Base-by-base conservation (phyloP, 768 basidiomycete species). In the Termitomyces sp. region DNA sequence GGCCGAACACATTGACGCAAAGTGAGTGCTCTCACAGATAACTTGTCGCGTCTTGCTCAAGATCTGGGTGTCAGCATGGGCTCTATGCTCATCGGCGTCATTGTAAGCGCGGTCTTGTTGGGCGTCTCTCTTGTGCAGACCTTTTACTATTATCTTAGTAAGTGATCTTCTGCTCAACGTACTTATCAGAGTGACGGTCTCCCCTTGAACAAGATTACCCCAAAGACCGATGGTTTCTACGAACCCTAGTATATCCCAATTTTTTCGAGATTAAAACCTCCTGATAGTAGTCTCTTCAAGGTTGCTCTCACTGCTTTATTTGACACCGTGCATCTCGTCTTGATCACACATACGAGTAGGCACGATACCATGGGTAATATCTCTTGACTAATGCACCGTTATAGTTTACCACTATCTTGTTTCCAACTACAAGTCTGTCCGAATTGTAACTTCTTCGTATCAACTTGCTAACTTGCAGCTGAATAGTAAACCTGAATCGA, bases 261-360 rank as follows among this genome's bases (percentile, higher is more conserved):
- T 29, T 4, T 29, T 2, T 12, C 25, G n/a, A 29, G n/a, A 17
- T 53, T 17, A 7, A 12, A 31, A 12, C 17, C 14, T 42, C 45
- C 17, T 67, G 32, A 46, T 31, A 29, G 6, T 6, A 45, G 6
- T 45, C 8, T 52, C 20, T 34, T 42, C 45, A 52, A 80, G 79
- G 84, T 85, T 4, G 65, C 68, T 25, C 67, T 69, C 8, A 77
- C 77, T 1, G 65, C 81, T 29, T 0, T 75, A 1, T 77, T 81
- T 43, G 85, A 86, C 58, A 77, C 77, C 1, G 67, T 76, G 2
- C 83, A 85, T 65, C 75, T 84, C n/a, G 71, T 66, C 1, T 63
- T 85, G 31, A 78, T 86, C 25, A 72, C 78, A 1, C 81, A 84
- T 60, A 71, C 74, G 5, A 67, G 85, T 80, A 61, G 51, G 79